These are phyloP conservation scores for Mucor irregularis DNA, from an alignment of 371 early-diverging fungal species.

Conservation along the genomic window DNA sequence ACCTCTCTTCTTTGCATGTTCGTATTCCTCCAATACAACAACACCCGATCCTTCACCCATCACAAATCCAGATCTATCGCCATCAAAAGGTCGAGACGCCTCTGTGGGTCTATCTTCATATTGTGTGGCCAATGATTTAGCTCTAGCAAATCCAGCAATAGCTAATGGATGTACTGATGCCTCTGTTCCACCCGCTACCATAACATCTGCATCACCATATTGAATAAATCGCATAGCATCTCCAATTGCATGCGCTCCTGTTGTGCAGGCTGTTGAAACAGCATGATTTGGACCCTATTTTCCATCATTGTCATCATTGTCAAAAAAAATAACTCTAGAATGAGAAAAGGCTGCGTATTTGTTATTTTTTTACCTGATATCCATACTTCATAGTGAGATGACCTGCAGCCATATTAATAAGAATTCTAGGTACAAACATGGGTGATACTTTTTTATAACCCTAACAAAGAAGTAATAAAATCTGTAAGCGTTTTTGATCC, in stretches of 20 bases:
- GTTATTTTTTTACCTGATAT: conserved; percentile 53
- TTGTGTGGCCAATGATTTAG: conserved; percentile 79
- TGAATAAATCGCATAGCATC: conserved; percentile 93
- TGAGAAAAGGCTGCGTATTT: too few relatives aligned
- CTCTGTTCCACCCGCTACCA: conserved; percentile 96
- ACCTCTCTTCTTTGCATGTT: conserved; percentile 85
- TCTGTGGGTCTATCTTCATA: conserved; percentile 76
- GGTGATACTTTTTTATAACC: conserved; percentile 83
- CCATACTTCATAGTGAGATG: conserved; percentile 89
- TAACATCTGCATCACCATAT: conserved; percentile 92
- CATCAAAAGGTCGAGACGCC: conserved; percentile 92
- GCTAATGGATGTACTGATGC: conserved; percentile 83
- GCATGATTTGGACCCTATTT: conserved; percentile 89
- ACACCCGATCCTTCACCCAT: conserved; percentile 95
- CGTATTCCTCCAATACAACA: conserved; percentile 89
- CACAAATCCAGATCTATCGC: conserved; percentile 87
- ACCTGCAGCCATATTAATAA: conserved; percentile 95
- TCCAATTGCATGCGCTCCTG: conserved; percentile 93
- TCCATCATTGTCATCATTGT: not conserved
- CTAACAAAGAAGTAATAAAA: conserved; percentile 29
- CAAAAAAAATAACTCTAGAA: too few relatives aligned
- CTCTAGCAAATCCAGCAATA: conserved; percentile 89
- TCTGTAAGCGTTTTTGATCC: too few relatives aligned
- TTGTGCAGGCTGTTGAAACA: conserved; percentile 92
- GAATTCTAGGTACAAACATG: conserved; percentile 87